Percentiles rank a stretch among this genome's conserved stretches.
Evolutionary conservation across 108 stramenopile species (phyloP).

Genomic region (Fistulifera pelliculosa): DNA sequence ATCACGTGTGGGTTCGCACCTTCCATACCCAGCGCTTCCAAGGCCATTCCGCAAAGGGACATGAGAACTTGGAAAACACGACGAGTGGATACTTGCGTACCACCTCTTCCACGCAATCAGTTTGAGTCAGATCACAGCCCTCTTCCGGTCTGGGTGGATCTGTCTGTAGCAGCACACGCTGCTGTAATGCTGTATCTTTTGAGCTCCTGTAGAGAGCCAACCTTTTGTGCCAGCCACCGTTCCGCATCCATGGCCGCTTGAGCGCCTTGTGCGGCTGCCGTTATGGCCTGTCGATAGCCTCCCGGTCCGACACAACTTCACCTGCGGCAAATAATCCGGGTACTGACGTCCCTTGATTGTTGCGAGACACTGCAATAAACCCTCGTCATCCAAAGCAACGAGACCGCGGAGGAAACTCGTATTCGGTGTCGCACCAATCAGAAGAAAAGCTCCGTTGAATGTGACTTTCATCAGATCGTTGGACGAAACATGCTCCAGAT

Average conservation of each 20-base stretch:
- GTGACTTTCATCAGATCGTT: conserved; percentile 37
- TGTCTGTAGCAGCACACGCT: too few relatives aligned
- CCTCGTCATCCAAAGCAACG: neutral
- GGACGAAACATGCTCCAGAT: conserved; percentile 24
- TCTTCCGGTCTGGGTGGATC: conserved; percentile 2
- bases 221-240: conserved; percentile 77
- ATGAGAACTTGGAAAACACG: conserved; percentile 62
- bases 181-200: too few relatives aligned
- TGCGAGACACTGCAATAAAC: conserved; percentile 28
- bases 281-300: conserved; percentile 85
- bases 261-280: conserved; percentile 80
- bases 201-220: neutral
- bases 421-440: conserved; percentile 86
- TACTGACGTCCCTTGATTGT: conserved; percentile 26
- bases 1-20: conserved; percentile 30
- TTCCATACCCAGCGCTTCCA: conserved; percentile 41
- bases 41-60: conserved; percentile 67
- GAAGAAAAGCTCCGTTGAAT: conserved; percentile 76
- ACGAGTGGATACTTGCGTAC: conserved; percentile 56
- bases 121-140: conserved; percentile 41
- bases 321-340: conserved; percentile 88
- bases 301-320: conserved; percentile 63
- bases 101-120: conserved; percentile 33
- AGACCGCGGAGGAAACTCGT: conserved; percentile 29
- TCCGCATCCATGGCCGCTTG: conserved; percentile 89